These are phyloP conservation scores for Moricandia moricandioides DNA, from an alignment of 345 rosid genomes.

Conservation along the genomic window DNA sequence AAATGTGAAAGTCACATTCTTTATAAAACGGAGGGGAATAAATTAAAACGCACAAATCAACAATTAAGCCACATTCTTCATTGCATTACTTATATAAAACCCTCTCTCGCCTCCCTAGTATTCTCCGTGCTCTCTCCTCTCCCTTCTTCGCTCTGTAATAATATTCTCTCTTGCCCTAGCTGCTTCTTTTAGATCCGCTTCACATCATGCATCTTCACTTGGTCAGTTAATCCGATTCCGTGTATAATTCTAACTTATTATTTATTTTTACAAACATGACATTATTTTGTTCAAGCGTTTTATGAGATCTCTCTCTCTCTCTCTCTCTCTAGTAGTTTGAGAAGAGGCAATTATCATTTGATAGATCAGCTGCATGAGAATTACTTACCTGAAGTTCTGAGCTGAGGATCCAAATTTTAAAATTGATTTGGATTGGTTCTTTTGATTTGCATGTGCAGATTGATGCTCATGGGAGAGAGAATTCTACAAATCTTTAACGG, in stretches of 20 bases:
- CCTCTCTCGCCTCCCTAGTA: constrained; percentile 8
- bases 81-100: constrained; percentile 32
- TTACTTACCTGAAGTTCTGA: too few relatives aligned
- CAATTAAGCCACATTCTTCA: constrained; percentile 12
- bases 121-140: neutral
- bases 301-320: too few relatives aligned
- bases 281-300: too few relatives aligned
- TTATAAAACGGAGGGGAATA: too few relatives aligned
- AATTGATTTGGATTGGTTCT: too few relatives aligned
- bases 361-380: too few relatives aligned
- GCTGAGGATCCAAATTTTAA: too few relatives aligned
- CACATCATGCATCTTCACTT: neutral
- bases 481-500: neutral
- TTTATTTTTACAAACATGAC: too few relatives aligned
- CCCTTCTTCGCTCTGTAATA: neutral
- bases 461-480: neutral
- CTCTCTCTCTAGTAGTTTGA: too few relatives aligned
- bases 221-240: neutral
- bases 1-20: too few relatives aligned
- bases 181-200: neutral
- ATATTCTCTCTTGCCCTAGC: constrained; percentile 23
- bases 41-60: constrained; percentile 4
- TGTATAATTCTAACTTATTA: too few relatives aligned
- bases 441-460: constrained; percentile 29
- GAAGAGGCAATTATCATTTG: too few relatives aligned